Evolutionary conservation across 768 basidiomycete genomes (phyloP).

Genomic region (Scleroderma citrinum): DNA sequence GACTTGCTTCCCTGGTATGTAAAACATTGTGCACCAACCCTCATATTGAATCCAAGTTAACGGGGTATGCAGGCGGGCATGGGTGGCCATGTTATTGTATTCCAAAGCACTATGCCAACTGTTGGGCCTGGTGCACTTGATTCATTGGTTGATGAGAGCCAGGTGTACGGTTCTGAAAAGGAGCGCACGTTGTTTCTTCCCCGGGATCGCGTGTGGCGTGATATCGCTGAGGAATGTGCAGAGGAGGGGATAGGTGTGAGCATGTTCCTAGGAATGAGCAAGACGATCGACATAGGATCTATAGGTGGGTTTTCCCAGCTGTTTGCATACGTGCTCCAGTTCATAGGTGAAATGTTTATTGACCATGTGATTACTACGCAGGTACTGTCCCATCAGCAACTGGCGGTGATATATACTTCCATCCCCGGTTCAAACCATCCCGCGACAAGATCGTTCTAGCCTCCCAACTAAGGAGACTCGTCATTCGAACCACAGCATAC

Average conservation of each 20-base stretch:
- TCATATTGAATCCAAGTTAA: slow-evolving; percentile 1
- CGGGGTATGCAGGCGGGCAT: slow-evolving; percentile 42
- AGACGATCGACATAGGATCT: slow-evolving; percentile 81
- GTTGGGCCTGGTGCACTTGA: slow-evolving; percentile 68
- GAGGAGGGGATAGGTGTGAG: slow-evolving; percentile 88
- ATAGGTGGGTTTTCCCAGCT: slow-evolving; percentile 48
- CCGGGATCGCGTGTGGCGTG: slow-evolving; percentile 73
- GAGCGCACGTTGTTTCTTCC: slow-evolving; percentile 77
- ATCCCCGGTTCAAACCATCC: slow-evolving; percentile 76
- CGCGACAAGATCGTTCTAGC: slow-evolving; percentile 60
- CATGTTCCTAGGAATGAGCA: slow-evolving; percentile 77
- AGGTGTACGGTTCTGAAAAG: slow-evolving; percentile 77
- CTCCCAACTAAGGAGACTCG: slow-evolving; percentile 70
- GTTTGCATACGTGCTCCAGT: not conserved
- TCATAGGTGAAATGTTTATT: not conserved
- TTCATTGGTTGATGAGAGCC: slow-evolving; percentile 51
- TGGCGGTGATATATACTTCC: slow-evolving; percentile 89
- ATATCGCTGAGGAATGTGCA: slow-evolving; percentile 82
- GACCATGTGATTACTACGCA: slow-evolving; percentile 20
- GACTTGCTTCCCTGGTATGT: slow-evolving; percentile 67
- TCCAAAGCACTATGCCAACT: slow-evolving; percentile 64
- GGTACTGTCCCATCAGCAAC: slow-evolving; percentile 65
- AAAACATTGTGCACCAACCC: slow-evolving; percentile 9
- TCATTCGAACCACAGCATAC: slow-evolving; percentile 68
- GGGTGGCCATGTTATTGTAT: slow-evolving; percentile 75